Percentiles rank a stretch among this genome's conserved stretches.
phyloP scores from a whole-genome alignment of 1,139 yeast species.

The Saccharomyces hybrid region DNA sequence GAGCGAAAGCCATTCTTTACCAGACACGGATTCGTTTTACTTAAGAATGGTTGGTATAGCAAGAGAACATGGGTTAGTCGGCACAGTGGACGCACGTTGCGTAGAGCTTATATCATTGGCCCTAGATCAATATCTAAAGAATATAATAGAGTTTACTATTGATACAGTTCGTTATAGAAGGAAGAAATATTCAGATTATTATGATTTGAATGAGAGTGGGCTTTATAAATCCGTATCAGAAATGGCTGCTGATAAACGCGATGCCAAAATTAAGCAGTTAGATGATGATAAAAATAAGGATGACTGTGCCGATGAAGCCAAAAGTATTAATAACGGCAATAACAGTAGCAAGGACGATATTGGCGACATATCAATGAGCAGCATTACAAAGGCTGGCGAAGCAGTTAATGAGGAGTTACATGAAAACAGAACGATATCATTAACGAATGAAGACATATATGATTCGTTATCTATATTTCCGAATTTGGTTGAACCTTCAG shows the following conservation, averaged over 20 bases:
- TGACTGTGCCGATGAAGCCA: conserved; percentile 7
- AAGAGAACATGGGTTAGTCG: conserved; percentile 87
- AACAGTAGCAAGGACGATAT: background rate
- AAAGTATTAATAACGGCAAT: background rate
- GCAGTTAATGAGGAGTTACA: conserved; percentile 9
- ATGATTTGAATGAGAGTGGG: conserved; percentile 31
- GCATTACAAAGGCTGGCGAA: background rate
- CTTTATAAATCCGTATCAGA: conserved; percentile 23
- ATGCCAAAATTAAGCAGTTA: background rate
- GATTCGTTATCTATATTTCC: conserved; percentile 60
- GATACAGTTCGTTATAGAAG: conserved; percentile 60
- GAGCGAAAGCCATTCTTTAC: conserved; percentile 71
- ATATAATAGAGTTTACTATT: conserved; percentile 64
- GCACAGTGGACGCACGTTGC: conserved; percentile 63
- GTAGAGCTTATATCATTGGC: conserved; percentile 75
- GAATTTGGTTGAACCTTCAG: conserved; percentile 58
- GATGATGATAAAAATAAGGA: background rate
- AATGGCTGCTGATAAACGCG: conserved; percentile 8
- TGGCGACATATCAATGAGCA: background rate
- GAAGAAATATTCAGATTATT: conserved; percentile 43
- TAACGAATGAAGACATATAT: conserved; percentile 58
- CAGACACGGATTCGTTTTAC: conserved; percentile 66
- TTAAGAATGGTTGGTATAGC: conserved; percentile 74
- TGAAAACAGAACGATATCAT: conserved; percentile 34
- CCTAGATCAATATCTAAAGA: conserved; percentile 68